These are phyloP conservation scores for Klebsormidium nitens DNA, from an alignment of 139 green algal genomes.

Conservation along the genomic window DNA sequence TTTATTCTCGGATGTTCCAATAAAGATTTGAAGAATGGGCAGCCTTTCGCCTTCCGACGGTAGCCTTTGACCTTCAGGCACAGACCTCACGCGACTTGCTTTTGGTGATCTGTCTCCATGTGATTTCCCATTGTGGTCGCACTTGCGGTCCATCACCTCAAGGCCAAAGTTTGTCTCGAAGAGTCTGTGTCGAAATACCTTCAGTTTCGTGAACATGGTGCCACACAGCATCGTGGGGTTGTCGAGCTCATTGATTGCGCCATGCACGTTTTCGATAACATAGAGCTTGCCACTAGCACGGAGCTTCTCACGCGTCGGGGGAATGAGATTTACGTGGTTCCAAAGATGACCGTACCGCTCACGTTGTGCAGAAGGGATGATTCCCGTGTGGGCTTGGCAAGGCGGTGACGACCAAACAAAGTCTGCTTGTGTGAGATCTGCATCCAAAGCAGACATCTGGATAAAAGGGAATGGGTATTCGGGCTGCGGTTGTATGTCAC, in stretches of 20 bases:
- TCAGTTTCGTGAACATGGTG: neutral
- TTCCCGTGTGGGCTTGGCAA: neutral
- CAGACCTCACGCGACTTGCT: too few species aligned
- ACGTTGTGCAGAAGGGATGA: neutral
- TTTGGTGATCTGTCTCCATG: neutral
- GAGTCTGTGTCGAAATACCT: neutral
- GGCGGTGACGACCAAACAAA: neutral
- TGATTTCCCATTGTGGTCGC: neutral
- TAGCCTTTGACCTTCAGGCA: too few species aligned
- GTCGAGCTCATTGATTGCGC: neutral
- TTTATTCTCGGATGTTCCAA: too few species aligned
- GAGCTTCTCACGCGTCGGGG: neutral
- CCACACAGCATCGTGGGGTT: neutral
- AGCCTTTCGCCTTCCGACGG: too few species aligned
- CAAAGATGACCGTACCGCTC: neutral
- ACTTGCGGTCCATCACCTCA: neutral
- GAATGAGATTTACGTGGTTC: neutral
- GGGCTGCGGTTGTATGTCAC: neutral
- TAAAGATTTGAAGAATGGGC: too few species aligned
- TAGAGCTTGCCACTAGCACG: neutral
- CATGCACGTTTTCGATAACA: neutral
- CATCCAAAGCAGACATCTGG: neutral
- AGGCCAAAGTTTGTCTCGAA: neutral
- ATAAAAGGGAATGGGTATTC: constrained; percentile 4
- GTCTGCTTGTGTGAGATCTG: neutral